These are phyloP conservation scores for Neoascochyta sp. DNA, from an alignment of 2,329 filamentous ascomycete genomes.

Conservation along the genomic window DNA sequence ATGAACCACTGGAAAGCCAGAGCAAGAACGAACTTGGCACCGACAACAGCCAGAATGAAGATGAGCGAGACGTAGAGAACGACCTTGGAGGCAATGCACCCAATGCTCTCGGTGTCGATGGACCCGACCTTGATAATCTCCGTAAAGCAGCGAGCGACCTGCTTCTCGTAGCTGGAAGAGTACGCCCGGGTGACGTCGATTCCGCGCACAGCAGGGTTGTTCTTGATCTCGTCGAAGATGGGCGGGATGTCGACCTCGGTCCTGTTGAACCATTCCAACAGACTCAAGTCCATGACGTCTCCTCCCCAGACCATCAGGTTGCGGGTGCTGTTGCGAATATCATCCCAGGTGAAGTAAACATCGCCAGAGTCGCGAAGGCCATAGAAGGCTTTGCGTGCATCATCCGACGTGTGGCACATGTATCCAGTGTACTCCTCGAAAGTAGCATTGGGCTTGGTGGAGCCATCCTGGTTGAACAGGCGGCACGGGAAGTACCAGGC, in stretches of 20 bases:
- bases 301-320: conserved; percentile 95
- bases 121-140: conserved; percentile 95
- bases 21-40: conserved; percentile 82
- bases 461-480: conserved; percentile 90
- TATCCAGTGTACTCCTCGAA: conserved; percentile 77
- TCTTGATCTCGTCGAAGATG: conserved; percentile 74
- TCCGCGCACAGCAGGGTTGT: conserved; percentile 68
- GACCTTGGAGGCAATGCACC: conserved; percentile 95
- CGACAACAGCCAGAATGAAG: conserved; percentile 87
- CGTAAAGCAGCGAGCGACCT: conserved; percentile 78
- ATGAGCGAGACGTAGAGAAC: conserved; percentile 90
- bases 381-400: conserved; percentile 72
- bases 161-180: conserved; percentile 73
- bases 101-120: conserved; percentile 92
- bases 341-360: conserved; percentile 95
- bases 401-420: conserved; percentile 75
- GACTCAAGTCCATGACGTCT: conserved; percentile 83
- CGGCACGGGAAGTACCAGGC: conserved; percentile 98
- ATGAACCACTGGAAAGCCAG: conserved; percentile 96
- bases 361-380: conserved; percentile 67
- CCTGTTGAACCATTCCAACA: conserved; percentile 86
- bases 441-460: conserved; percentile 69
- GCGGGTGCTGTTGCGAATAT: conserved; percentile 81
- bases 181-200: conserved; percentile 87
- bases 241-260: conserved; percentile 71